Base-by-base conservation (phyloP, 768 basidiomycete species). In the Suillus americanus region DNA sequence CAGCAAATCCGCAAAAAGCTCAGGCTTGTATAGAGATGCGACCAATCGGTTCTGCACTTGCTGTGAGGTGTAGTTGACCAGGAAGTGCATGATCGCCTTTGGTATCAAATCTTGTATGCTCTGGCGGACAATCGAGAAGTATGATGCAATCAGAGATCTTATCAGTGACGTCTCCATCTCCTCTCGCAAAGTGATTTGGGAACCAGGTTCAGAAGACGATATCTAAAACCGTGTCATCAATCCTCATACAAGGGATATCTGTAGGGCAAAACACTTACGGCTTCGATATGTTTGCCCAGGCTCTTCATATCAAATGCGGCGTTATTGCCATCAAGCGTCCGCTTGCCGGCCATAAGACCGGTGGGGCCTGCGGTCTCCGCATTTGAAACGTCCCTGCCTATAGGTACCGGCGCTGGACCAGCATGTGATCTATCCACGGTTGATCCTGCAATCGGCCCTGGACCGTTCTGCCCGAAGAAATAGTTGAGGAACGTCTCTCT, bases 261-360 rank as follows among this genome's bases (percentile, higher is more conserved):
- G 50, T 67, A 57, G 51, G 57, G 13, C 41, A 30, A 37, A 33
- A 48, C 9, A 87, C 93, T 83, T 72, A 98, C 96, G 67, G 96
- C 93, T 77, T 99, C 97, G 65, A 99, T 92, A 72, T 99, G 97
- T 78, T 91, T 95, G 50, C 96, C 95, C 61, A 99, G 82, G 73
- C 95, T 97, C 83, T 95, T 98, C 97, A 99, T 99, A 75, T 99
- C 97, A 75, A 89, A 98, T 55, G 92, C 95, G 62, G 95, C 91
- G 70, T 84, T 91, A 74, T 82, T 91, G 14, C 85, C 90, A 69
- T 95, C 92, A 57, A 92, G 74, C 13, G 82, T 80, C 60, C 85
- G 79, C 78, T 87, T 89, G 16, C 86, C 85, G 23, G 86, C 85
- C 85, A 91, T 82, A 33, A 92, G 73, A 5, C 91, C 90, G 16